Percentiles rank a stretch among this genome's conserved stretches.
These are phyloP conservation scores for Coniochaeta sp. DNA, from an alignment of 2,329 filamentous ascomycete species.

Conservation along the genomic window DNA sequence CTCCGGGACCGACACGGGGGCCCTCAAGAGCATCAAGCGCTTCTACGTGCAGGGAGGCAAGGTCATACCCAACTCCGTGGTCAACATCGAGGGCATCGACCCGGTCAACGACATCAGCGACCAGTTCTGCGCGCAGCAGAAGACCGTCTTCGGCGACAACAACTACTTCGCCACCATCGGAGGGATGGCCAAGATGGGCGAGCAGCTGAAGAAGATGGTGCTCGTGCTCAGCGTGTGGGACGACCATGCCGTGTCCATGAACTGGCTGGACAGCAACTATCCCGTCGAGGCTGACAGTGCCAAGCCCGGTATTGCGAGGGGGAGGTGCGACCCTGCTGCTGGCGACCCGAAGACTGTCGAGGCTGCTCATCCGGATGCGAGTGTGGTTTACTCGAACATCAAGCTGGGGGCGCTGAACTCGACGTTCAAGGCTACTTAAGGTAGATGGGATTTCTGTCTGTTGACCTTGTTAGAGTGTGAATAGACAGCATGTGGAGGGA, in stretches of 20 bases:
- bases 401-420: conserved; percentile 37
- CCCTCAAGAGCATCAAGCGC: conserved; percentile 44
- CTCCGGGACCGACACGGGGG: conserved; percentile 33
- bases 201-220: conserved; percentile 22
- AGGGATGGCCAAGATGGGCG: conserved; percentile 45
- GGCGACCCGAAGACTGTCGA: conserved; percentile 38
- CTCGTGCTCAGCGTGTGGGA: conserved; percentile 36
- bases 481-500: neutral
- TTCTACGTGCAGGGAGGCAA: conserved; percentile 50
- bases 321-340: conserved; percentile 35
- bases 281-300: conserved; percentile 30
- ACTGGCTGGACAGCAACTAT: conserved; percentile 56
- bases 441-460: neutral
- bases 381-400: conserved; percentile 42
- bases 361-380: conserved; percentile 28
- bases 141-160: conserved; percentile 42
- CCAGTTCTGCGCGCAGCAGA: conserved; percentile 46
- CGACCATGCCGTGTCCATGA: conserved; percentile 48
- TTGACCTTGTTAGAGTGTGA: neutral
- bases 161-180: conserved; percentile 41
- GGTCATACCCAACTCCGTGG: conserved; percentile 37
- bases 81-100: conserved; percentile 17
- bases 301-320: conserved; percentile 35
- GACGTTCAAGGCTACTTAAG: conserved; percentile 24
- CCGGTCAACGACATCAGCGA: conserved; percentile 34